Evolutionary conservation across 2,329 filamentous ascomycete species (phyloP), one percentile per base, ranked within the genome.

Genomic region (Aureobasidium subglaciale): DNA sequence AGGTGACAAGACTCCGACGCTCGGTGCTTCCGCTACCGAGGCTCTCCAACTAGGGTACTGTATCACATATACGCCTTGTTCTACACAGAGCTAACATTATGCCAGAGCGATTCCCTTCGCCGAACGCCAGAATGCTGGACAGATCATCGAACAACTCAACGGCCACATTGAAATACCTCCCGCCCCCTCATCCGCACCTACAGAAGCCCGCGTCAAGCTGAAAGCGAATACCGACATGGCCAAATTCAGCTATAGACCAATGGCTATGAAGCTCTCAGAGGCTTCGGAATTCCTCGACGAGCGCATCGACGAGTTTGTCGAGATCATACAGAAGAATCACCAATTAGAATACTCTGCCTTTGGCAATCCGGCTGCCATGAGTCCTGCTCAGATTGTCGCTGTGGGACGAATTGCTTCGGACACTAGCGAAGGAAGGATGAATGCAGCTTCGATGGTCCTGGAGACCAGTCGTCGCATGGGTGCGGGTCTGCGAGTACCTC

Each of bases 261-360:
- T 97, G 78, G 87, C 89, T 2, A 96, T 97, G 90, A 95, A 96
- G 66, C 78, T 93, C 6, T 91, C 89, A 5, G 91, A 96, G 68
- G 85, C 90, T 0, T 95, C 92, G 4, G 91, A 96, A 69, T 88
- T 96, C 41, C 79, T 97, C 7, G 93, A 99, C 71, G 92, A 97
- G 71, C 81, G 90, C 63, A 96, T 99, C 74, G 90, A 97, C 64
- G 90, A 91, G 60, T 96, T 96, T 65, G 79, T 83, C 58, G 74
- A 76, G n/a, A 70, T 90, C 1, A 78, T 95, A 5, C 84, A 88
- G 71, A 81, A 86, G 56, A 78, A 90, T 61, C 82, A 95, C 70
- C 76, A 81, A 13, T 75, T 96, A 5, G 88, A 93, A 16, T 86
- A 93, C 58, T 80, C 82, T 16, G 86, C 83, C 0, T 95, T 99